A percentile compares a stretch with the other conserved stretches of the same genome.
Conservation (phyloP, 352 stramenopile species). For the Globisporangium abappressorium region DNA sequence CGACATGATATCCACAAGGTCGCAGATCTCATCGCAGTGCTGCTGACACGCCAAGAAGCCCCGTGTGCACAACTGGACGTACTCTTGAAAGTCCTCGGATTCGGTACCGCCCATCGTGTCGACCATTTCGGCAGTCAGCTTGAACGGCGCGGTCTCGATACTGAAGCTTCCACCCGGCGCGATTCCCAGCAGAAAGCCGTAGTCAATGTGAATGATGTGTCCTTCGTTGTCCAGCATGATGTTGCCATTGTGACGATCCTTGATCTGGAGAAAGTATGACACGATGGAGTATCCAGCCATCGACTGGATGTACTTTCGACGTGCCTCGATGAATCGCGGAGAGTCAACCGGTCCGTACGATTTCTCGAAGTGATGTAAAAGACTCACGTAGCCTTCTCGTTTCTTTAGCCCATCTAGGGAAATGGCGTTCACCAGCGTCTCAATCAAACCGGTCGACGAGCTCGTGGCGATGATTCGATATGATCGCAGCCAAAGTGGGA, state of each 20-base stretch:
- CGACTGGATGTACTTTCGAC: constrained; percentile 95
- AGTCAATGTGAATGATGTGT: constrained; percentile 99
- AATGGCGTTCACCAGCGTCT: constrained; percentile 96
- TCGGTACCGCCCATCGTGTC: constrained; percentile 95
- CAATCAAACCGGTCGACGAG: constrained; percentile 95
- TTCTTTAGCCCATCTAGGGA: constrained; percentile 98
- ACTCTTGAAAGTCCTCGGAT: constrained; percentile 93
- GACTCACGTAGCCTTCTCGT: constrained; percentile 91
- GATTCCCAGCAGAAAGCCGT: constrained; percentile 99
- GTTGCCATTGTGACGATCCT: constrained; percentile 99
- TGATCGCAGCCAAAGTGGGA: constrained; percentile 94
- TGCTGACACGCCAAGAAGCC: constrained; percentile 97
- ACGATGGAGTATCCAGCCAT: constrained; percentile 98
- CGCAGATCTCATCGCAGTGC: constrained; percentile 94
- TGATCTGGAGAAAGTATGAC: constrained; percentile 98
- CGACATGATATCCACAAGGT: constrained; percentile 97
- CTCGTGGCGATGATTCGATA: constrained; percentile 98
- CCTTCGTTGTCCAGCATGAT: constrained; percentile 99
- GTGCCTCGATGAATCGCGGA: constrained; percentile 88
- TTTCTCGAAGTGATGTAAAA: constrained; percentile 95
- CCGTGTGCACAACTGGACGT: constrained; percentile 96
- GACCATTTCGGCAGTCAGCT: constrained; percentile 99
- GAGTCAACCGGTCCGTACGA: constrained; percentile 91
- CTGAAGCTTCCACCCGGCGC: constrained; percentile 97
- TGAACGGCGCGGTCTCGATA: constrained; percentile 99